A percentile compares a stretch with the other conserved stretches of the same genome.
phyloP scores from a whole-genome alignment of 78 protist species.

The Polysphondylium violaceum region DNA sequence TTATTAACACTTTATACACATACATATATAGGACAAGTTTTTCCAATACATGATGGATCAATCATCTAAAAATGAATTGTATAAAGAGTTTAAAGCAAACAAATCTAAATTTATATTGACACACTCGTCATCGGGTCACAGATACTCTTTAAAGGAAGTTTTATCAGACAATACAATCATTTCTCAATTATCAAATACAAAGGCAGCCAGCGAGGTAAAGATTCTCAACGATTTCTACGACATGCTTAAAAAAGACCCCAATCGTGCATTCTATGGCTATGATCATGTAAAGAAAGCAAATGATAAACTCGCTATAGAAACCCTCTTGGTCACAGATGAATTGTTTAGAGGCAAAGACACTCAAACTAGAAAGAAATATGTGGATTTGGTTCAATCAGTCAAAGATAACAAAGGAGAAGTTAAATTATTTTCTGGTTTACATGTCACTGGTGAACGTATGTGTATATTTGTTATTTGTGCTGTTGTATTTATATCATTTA shows the following conservation, averaged over 20 bases:
- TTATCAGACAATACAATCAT: constrained; percentile 82
- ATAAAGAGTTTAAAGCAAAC: constrained; percentile 52
- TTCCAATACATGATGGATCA: constrained; percentile 73
- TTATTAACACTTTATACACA: background rate
- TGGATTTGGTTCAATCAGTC: constrained; percentile 89
- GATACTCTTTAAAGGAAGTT: constrained; percentile 90
- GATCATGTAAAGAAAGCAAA: constrained; percentile 88
- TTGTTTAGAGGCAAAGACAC: constrained; percentile 85
- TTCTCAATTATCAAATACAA: constrained; percentile 83
- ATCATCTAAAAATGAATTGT: constrained; percentile 69
- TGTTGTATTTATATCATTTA: background rate
- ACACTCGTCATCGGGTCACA: constrained; percentile 92
- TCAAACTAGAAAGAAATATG: constrained; percentile 83
- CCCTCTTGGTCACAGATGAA: constrained; percentile 87
- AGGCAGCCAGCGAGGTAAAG: constrained; percentile 88
- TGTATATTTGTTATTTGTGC: background rate
- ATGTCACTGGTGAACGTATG: constrained; percentile 95
- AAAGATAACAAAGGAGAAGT: constrained; percentile 88
- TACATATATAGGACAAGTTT: constrained; percentile 72
- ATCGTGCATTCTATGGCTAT: constrained; percentile 91
- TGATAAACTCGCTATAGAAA: constrained; percentile 85
- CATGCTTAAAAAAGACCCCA: constrained; percentile 81
- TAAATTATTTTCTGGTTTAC: constrained; percentile 88
- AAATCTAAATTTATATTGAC: constrained; percentile 85
- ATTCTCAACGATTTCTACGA: constrained; percentile 77